Evolutionary conservation across 495 filamentous ascomycete genomes (phyloP).

Genomic region (Aspergillus conjunctus): DNA sequence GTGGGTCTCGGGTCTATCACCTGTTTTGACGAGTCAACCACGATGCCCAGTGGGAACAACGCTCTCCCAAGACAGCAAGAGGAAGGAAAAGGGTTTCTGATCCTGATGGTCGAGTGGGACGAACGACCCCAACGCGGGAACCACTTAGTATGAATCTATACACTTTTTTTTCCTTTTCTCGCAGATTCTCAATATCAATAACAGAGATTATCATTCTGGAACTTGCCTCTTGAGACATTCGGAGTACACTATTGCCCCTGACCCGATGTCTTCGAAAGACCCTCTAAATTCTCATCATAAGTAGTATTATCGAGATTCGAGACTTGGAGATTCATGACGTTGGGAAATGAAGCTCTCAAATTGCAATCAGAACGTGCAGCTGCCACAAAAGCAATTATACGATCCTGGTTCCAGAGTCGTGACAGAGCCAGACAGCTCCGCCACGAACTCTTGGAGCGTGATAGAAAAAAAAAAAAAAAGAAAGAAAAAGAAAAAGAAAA

Average conservation of each 20-base stretch:
- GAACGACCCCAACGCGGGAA: not conserved
- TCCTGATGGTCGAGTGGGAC: not conserved
- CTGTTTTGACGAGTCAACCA: constrained; percentile 1
- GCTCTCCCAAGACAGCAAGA: not conserved
- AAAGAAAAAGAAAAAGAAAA: constrained; percentile 1
- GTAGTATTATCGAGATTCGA: too few species aligned
- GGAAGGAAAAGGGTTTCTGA: not conserved
- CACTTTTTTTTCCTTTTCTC: too few species aligned
- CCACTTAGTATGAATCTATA: not conserved
- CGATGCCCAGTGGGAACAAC: not conserved
- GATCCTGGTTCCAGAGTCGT: constrained; percentile 2
- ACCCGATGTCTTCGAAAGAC: too few species aligned
- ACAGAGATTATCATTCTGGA: too few species aligned
- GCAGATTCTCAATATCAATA: too few species aligned
- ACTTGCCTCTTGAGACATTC: too few species aligned
- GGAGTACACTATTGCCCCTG: too few species aligned
- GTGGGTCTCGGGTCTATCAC: not conserved
- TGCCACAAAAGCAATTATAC: constrained; percentile 16
- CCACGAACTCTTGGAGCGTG: constrained; percentile 16
- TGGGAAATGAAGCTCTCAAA: not conserved
- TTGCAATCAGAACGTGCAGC: constrained; percentile 14
- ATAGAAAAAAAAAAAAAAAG: not conserved
- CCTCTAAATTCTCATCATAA: too few species aligned
- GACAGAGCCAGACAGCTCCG: not conserved
- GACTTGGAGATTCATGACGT: not conserved